phyloP scores from a whole-genome alignment of 306 rosid genomes.

The Delonix regia region DNA sequence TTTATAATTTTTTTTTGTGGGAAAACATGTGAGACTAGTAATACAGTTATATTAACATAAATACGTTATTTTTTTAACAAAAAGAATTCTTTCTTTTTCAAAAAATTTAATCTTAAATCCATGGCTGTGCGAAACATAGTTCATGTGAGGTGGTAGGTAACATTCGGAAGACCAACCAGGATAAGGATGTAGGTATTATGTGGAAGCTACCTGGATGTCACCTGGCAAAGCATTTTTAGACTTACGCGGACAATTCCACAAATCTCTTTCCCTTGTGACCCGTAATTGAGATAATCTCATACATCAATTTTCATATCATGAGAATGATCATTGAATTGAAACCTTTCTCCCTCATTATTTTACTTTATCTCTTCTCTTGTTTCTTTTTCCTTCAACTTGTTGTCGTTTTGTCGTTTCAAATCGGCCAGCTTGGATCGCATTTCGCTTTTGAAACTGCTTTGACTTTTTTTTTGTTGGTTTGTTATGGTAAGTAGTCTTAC shows the following conservation, averaged over 20 bases:
- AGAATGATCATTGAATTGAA: background rate
- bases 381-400: constrained; percentile 28
- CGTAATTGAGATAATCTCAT: no score
- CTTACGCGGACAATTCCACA: constrained; percentile 14
- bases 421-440: constrained; percentile 38
- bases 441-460: constrained; percentile 33
- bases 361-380: no score
- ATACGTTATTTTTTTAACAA: no score
- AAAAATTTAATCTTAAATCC: no score
- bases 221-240: constrained; percentile 13
- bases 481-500: constrained; percentile 9
- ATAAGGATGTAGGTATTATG: constrained; percentile 36
- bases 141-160: constrained; percentile 43
- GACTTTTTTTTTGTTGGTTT: constrained; percentile 18
- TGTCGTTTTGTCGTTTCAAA: constrained; percentile 18
- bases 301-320: background rate
- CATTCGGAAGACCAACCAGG: background rate
- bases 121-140: constrained; percentile 25
- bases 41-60: no score
- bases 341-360: constrained; percentile 1
- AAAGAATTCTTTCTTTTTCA: no score
- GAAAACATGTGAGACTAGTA: no score
- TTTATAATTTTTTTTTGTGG: no score
- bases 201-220: constrained; percentile 58
- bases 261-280: no score